These are phyloP conservation scores for Butyriboletus loyo DNA, from an alignment of 768 basidiomycete species.

Conservation along the genomic window DNA sequence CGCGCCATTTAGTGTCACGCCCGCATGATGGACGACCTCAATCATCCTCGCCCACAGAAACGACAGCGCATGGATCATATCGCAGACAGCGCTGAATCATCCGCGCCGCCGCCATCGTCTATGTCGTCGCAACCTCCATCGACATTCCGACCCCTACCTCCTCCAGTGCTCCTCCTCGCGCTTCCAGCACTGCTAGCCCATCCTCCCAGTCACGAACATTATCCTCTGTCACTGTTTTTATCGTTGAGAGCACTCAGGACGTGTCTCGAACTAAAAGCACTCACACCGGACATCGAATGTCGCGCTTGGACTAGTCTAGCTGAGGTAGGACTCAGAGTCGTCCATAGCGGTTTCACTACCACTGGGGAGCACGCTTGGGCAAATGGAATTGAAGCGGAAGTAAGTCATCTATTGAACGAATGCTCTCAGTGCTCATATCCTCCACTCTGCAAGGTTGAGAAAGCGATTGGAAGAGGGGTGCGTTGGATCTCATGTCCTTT, in stretches of 20 bases:
- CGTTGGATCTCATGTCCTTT: slow-evolving; percentile 26
- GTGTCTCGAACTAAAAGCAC: slow-evolving; percentile 47
- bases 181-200: slow-evolving; percentile 60
- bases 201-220: slow-evolving; percentile 59
- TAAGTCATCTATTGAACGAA: slow-evolving; percentile 21
- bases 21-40: slow-evolving; percentile 23
- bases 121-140: neutral
- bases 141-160: slow-evolving; percentile 35
- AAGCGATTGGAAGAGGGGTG: slow-evolving; percentile 67
- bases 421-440: neutral
- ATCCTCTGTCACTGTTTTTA: slow-evolving; percentile 52
- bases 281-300: slow-evolving; percentile 63
- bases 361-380: slow-evolving; percentile 41
- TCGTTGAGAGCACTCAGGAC: slow-evolving; percentile 54
- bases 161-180: slow-evolving; percentile 52
- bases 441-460: slow-evolving; percentile 44
- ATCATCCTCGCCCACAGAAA: slow-evolving; percentile 36
- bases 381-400: slow-evolving; percentile 54
- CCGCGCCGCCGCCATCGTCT: neutral
- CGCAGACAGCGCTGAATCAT: neutral
- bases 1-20: slow-evolving; percentile 9
- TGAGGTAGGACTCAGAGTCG: slow-evolving; percentile 62
- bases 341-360: slow-evolving; percentile 42
- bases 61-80: slow-evolving; percentile 26
- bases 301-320: slow-evolving; percentile 68